Evolutionary conservation across 306 rosid genomes (phyloP), one percentile per base, ranked within the genome.

Genomic region (Begonia masoniana): DNA sequence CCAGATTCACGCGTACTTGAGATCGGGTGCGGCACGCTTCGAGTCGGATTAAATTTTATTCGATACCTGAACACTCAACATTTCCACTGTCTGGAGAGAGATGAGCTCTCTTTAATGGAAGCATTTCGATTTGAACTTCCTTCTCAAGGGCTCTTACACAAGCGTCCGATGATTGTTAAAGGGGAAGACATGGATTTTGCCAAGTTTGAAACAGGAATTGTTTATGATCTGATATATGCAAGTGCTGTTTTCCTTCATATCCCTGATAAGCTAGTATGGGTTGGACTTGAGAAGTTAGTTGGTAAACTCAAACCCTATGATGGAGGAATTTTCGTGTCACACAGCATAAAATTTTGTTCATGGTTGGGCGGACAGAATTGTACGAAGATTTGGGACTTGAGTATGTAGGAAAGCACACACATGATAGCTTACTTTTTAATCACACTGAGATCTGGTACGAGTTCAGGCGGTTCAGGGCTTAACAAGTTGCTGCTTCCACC

Each of bases 181-280:
- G 93, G 95, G 6, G 93, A 84, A 3, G 74, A 68, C 72, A 88
- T 88, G 97, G 88, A 84, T 49, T 84, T 84, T 71, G 62, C 61
- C 36, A 71, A 61, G 68, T 79, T 88, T 55, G 85, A 73, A 51
- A 62, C 79, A 7, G 76, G 62, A 41, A 57, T 56, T 58, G 50
- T 41, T 11, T 88, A 77, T 61, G 82, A 88, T 56, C 65, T 17
- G 74, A 88, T 88, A 52, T 84, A 88, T 69, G 93, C 97, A 9
- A 84, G 97, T 66, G 97, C 95, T 41, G 97, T 88, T 54, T 88
- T 88, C 63, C 95, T 88, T 68, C 97, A 88, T 45, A 82, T 84
- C 80, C 95, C 95, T 51, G 93, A 67, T 70, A 78, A 78, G 67
- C 97, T 88, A 24, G 93, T 82, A 15, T 84, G 97, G 97, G 50